Evolutionary conservation across 2,329 filamentous ascomycete genomes (phyloP).

Genomic region (Hymenoscyphus fructigenus): DNA sequence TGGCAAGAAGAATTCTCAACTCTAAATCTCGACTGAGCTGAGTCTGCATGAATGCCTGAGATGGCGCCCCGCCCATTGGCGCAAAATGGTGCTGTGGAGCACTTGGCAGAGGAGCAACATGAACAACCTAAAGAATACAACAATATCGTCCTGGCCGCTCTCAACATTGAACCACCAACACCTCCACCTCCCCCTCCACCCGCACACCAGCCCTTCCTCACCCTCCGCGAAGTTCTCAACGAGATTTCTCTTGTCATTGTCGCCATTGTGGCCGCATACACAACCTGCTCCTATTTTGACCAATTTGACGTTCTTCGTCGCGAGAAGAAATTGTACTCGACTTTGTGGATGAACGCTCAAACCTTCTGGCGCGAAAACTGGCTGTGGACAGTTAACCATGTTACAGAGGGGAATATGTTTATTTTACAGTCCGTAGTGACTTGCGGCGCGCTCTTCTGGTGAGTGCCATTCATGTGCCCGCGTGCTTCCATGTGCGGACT

Average conservation of each 20-base stretch:
- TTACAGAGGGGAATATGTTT: constrained; percentile 35
- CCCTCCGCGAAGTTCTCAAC: background rate
- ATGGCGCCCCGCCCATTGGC: background rate
- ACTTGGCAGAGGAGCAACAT: background rate
- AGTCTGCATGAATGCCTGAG: background rate
- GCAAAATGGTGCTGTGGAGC: background rate
- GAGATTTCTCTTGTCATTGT: background rate
- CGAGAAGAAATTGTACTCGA: background rate
- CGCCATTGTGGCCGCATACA: background rate
- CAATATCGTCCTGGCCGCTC: background rate
- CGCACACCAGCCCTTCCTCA: background rate
- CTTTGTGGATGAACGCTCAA: constrained; percentile 37
- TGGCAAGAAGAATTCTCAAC: background rate
- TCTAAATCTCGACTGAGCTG: background rate
- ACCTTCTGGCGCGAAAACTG: constrained; percentile 34
- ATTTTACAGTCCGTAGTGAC: constrained; percentile 37
- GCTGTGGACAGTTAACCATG: constrained; percentile 37
- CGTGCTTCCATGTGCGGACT: background rate
- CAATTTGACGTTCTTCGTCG: background rate
- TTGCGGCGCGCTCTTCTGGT: constrained; percentile 36
- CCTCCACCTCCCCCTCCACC: background rate
- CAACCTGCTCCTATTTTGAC: background rate
- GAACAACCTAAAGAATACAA: constrained; percentile 1
- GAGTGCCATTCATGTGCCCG: constrained; percentile 15
- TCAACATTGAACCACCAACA: background rate